phyloP scores from a whole-genome alignment of 371 early-diverging fungal species.

The Rhizopus arrhizus region DNA sequence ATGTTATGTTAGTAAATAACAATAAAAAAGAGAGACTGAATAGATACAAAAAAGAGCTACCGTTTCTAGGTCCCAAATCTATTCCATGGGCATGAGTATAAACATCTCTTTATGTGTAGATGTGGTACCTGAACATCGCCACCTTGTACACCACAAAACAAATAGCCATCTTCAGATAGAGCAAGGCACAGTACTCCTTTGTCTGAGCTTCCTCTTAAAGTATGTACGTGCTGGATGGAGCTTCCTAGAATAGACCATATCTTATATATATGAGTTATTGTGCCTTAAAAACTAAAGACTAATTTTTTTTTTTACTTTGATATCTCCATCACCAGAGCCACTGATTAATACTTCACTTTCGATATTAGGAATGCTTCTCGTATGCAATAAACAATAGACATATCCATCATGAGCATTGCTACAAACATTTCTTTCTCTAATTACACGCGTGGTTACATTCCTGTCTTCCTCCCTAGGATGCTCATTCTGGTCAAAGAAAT shows the following conservation, averaged over 20 bases:
- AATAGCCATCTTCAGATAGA: conserved; percentile 65
- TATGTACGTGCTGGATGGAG: conserved; percentile 43
- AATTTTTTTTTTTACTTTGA: conserved; percentile 48
- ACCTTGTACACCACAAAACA: conserved; percentile 80
- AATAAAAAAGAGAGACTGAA: no score
- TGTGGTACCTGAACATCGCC: conserved; percentile 64
- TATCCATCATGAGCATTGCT: conserved; percentile 77
- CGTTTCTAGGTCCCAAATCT: conserved; percentile 84
- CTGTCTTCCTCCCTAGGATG: conserved; percentile 19
- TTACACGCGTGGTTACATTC: conserved; percentile 52
- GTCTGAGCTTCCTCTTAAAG: conserved; percentile 57
- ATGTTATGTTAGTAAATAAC: neutral
- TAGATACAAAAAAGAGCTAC: conserved; percentile 20
- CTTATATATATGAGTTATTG: conserved; percentile 29
- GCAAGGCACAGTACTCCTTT: conserved; percentile 66
- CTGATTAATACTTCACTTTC: conserved; percentile 66
- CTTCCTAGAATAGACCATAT: conserved; percentile 60
- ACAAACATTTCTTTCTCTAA: conserved; percentile 55
- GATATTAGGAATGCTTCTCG: conserved; percentile 53
- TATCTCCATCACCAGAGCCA: conserved; percentile 74
- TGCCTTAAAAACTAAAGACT: neutral
- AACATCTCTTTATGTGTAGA: neutral
- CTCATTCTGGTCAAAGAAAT: conserved; percentile 26
- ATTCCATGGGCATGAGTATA: neutral
- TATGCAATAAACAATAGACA: conserved; percentile 69